Evolutionary conservation across 192 early-diverging fungal genomes (phyloP).

Genomic region (Powellomyces hirtus): DNA sequence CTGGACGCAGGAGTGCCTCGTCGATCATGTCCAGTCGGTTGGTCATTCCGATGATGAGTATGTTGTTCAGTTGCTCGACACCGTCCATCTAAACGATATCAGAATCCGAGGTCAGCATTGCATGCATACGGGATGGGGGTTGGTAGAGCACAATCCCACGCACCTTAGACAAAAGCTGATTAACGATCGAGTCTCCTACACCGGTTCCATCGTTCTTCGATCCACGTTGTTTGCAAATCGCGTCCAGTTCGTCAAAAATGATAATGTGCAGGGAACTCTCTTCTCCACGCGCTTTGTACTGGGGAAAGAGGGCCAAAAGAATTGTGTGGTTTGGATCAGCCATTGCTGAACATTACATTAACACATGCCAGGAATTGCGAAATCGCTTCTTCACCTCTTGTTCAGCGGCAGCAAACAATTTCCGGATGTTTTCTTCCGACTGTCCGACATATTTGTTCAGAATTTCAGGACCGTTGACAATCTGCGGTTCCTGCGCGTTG

Average conservation of each 20-base stretch:
- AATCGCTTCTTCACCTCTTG: slow-evolving; percentile 69
- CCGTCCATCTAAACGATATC: slow-evolving; percentile 82
- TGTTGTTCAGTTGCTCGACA: slow-evolving; percentile 98
- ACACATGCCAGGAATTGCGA: no score
- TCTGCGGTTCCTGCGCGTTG: slow-evolving; percentile 87
- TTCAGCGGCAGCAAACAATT: slow-evolving; percentile 93
- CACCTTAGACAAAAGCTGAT: slow-evolving; percentile 92
- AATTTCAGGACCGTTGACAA: slow-evolving; percentile 95
- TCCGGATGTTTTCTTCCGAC: slow-evolving; percentile 94
- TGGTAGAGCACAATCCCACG: no score
- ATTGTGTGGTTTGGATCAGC: neutral
- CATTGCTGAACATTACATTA: neutral
- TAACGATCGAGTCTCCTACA: slow-evolving; percentile 94
- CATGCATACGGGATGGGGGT: no score
- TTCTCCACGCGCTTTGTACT: slow-evolving; percentile 88
- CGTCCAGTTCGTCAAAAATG: slow-evolving; percentile 98
- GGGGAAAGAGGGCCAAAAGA: neutral
- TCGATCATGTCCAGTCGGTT: slow-evolving; percentile 98
- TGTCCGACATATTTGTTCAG: slow-evolving; percentile 96
- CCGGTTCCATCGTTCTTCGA: slow-evolving; percentile 88
- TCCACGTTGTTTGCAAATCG: slow-evolving; percentile 97
- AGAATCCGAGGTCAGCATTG: no score
- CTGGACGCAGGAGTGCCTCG: slow-evolving; percentile 93
- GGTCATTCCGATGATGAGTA: slow-evolving; percentile 98
- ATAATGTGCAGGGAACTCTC: slow-evolving; percentile 93